Evolutionary conservation across 805 yeast genomes (phyloP).

Genomic region (Ogataea chonburiensis): DNA sequence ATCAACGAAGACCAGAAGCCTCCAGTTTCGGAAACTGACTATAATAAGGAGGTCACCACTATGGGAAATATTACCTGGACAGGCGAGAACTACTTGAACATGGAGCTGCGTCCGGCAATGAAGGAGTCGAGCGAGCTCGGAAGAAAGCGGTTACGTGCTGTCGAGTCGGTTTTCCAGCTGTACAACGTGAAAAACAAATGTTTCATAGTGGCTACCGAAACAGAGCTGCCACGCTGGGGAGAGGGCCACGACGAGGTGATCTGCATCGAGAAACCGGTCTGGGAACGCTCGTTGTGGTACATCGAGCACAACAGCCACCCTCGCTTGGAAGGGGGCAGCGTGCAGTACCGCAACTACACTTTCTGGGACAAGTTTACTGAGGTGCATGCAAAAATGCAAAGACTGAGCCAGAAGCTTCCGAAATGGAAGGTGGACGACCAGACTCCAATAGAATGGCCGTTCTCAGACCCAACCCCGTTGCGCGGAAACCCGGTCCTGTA

Average conservation of each 20-base stretch:
- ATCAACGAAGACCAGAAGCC: slow-evolving; percentile 69
- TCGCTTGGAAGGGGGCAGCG: slow-evolving; percentile 35
- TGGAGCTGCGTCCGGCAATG: slow-evolving; percentile 55
- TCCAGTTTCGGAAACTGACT: slow-evolving; percentile 88
- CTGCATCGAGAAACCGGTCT: slow-evolving; percentile 73
- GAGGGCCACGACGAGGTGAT: slow-evolving; percentile 82
- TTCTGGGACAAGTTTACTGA: slow-evolving; percentile 54
- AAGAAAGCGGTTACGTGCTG: slow-evolving; percentile 44
- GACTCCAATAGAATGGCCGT: slow-evolving; percentile 65
- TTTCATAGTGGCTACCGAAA: slow-evolving; percentile 67
- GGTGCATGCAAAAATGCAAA: slow-evolving; percentile 56
- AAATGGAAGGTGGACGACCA: slow-evolving; percentile 51
- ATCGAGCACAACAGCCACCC: slow-evolving; percentile 68
- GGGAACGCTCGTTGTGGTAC: slow-evolving; percentile 68
- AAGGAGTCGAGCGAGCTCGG: slow-evolving; percentile 37
- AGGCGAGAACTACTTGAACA: slow-evolving; percentile 70
- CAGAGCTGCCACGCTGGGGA: slow-evolving; percentile 79
- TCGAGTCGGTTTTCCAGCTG: slow-evolving; percentile 70
- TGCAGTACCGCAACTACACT: slow-evolving; percentile 34
- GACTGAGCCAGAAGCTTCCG: slow-evolving; percentile 45
- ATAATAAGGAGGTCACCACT: slow-evolving; percentile 79
- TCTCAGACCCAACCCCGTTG: slow-evolving; percentile 54
- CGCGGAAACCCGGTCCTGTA: slow-evolving; percentile 67
- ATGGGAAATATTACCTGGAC: slow-evolving; percentile 59
- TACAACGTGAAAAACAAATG: slow-evolving; percentile 69